Base-by-base conservation (phyloP, 495 filamentous ascomycete species). In the Annulohypoxylon bovei region DNA sequence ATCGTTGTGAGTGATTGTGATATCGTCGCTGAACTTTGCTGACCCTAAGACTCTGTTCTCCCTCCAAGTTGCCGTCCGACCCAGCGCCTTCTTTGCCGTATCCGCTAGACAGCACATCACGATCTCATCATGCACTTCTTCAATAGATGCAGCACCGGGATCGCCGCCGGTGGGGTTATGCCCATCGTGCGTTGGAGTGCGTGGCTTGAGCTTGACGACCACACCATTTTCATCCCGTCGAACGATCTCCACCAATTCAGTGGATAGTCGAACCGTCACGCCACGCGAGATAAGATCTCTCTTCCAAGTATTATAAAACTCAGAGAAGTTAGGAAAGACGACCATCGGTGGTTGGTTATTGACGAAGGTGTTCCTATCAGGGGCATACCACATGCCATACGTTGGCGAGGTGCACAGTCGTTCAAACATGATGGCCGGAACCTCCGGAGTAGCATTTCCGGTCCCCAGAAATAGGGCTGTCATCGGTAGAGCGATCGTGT, bases 1-100 rank as follows among this genome's bases (percentile, higher is more conserved):
- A 78, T 96, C 92, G 49, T 83, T 87, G 76, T 96, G 92, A 23
- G 92, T 95, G 75, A 95, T 87, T 25, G 92, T 96, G 68, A 95
- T 87, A 76, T 96, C 92, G 81, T 94, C 88, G 76, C 84, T 92
- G 78, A 93, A 94, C 61, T 86, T 88, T n/a, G 90, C 90, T 39
- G 88, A 88, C 35, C 90, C 88, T 0, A 95, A 87, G 33, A 95
- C 88, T 23, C 81, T 87, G 28, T 79, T 84, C 74, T 95, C 92
- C 40, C 82, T 83, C 82, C 86, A 87, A 25, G 86, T 88, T 25
- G 90, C 84, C 28, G 88, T 87, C 37, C 81, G 78, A 60, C 84
- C 87, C 3, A 94, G 85, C 1, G 95, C 81, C 8, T 85, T 84
- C 55, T 88, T 87, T 7, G 92, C 88, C 35, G 90, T 90, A 71